Conservation (phyloP, 2,329 filamentous ascomycete species). For the Arachnopeziza araneosa region DNA sequence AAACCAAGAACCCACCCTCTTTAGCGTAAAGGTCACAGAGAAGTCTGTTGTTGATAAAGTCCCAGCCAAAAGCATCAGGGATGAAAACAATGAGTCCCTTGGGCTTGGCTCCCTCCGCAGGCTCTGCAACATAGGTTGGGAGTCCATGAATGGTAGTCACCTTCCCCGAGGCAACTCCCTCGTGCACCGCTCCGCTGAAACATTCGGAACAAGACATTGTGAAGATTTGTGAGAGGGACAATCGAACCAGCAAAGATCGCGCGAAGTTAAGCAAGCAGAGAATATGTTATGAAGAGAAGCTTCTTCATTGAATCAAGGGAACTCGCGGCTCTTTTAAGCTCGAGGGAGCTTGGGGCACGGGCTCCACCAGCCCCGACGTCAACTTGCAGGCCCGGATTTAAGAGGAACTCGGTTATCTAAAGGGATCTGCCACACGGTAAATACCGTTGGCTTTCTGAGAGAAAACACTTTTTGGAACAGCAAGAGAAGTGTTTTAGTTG, state of each 20-base stretch:
- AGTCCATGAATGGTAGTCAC: constrained; percentile 39
- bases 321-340: neutral
- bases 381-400: too few species aligned
- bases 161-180: constrained; percentile 35
- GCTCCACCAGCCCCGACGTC: neutral
- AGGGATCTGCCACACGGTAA: too few species aligned
- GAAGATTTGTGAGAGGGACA: neutral
- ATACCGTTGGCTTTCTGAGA: too few species aligned
- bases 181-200: constrained; percentile 35
- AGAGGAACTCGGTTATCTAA: too few species aligned
- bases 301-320: neutral
- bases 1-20: constrained; percentile 39
- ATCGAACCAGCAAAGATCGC: too few species aligned
- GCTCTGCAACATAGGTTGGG: constrained; percentile 38
- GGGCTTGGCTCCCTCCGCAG: constrained; percentile 27
- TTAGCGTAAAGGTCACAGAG: constrained; percentile 44
- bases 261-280: neutral
- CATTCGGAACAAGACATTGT: constrained; percentile 26
- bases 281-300: neutral
- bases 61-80: constrained; percentile 46
- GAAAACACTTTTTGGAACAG: too few species aligned
- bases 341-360: neutral
- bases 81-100: constrained; percentile 44
- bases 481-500: too few species aligned
- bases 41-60: constrained; percentile 42